Percentiles rank a stretch among this genome's conserved stretches.
These are phyloP conservation scores for Schwanniomyces pseudopolymorphus DNA, from an alignment of 805 yeast genomes.

Conservation along the genomic window DNA sequence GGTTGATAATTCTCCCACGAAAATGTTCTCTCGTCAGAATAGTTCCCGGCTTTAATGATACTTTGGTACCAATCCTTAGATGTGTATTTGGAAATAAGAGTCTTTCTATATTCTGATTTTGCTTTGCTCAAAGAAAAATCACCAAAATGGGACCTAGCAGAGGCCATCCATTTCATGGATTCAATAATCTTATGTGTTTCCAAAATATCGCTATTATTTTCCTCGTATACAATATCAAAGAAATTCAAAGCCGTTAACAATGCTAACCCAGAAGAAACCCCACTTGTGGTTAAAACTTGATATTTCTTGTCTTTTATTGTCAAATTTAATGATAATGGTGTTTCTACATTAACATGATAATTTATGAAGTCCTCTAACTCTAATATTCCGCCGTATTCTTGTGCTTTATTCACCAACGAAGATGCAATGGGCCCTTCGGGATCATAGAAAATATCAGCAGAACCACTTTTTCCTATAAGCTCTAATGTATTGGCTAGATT, in stretches of 20 bases:
- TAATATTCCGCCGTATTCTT: conserved; percentile 65
- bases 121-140: conserved; percentile 42
- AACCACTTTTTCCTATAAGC: conserved; percentile 72
- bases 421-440: conserved; percentile 74
- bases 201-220: conserved; percentile 17
- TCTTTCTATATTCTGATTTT: conserved; percentile 8
- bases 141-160: conserved; percentile 84
- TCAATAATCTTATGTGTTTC: conserved; percentile 73
- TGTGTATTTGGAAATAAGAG: conserved; percentile 42
- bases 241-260: conserved; percentile 72
- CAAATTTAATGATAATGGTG: conserved; percentile 36
- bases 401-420: conserved; percentile 50
- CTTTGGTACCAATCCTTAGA: conserved; percentile 56
- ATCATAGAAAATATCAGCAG: conserved; percentile 77
- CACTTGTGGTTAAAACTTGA: conserved; percentile 50
- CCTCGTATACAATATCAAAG: conserved; percentile 41
- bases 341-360: conserved; percentile 53
- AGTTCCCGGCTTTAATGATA: conserved; percentile 42
- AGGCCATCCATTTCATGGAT: conserved; percentile 91
- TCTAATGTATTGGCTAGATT: conserved; percentile 66
- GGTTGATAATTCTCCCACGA: conserved; percentile 79
- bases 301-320: conserved; percentile 16
- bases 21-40: conserved; percentile 56
- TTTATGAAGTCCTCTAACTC: conserved; percentile 61
- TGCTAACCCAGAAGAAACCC: conserved; percentile 85